phyloP scores from a whole-genome alignment of 148 eudicot genomes.

The Arbutus unedo region DNA sequence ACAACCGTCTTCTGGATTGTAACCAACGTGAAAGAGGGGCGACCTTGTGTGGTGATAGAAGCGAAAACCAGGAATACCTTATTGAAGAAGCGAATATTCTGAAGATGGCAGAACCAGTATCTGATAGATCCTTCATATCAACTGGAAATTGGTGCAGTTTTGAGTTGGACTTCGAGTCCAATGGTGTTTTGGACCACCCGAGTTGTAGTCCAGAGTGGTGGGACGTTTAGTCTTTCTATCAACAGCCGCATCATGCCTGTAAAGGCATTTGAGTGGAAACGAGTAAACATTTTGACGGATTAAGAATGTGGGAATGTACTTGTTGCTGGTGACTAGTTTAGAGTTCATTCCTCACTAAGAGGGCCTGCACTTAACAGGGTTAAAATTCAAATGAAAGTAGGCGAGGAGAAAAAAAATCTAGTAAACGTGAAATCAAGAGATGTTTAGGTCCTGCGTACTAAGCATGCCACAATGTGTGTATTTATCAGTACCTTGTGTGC shows the following conservation, averaged over 20 bases:
- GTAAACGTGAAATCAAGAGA: neutral
- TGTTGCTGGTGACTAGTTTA: neutral
- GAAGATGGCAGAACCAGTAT: slow-evolving; percentile 17
- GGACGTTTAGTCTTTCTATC: slow-evolving; percentile 25
- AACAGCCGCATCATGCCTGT: neutral
- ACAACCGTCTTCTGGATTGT: neutral
- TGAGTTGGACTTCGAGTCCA: slow-evolving; percentile 17
- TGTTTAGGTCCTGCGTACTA: neutral
- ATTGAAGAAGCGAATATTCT: slow-evolving; percentile 17
- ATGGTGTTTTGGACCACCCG: slow-evolving; percentile 22
- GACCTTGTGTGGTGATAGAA: slow-evolving; percentile 3
- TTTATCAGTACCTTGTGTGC: neutral
- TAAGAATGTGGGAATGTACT: neutral
- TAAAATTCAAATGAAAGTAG: neutral
- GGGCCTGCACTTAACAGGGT: neutral
- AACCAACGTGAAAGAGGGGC: slow-evolving; percentile 3
- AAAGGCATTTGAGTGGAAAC: neutral
- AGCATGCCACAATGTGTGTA: neutral
- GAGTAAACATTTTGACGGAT: neutral
- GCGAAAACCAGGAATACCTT: slow-evolving; percentile 14
- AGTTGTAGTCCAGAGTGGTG: slow-evolving; percentile 28
- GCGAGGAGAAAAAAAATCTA: neutral
- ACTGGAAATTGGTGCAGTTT: slow-evolving; percentile 23
- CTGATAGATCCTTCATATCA: slow-evolving; percentile 21
- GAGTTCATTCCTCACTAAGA: neutral